Evolutionary conservation across 2,329 filamentous ascomycete genomes (phyloP).

Genomic region (Diaporthe humulicola): DNA sequence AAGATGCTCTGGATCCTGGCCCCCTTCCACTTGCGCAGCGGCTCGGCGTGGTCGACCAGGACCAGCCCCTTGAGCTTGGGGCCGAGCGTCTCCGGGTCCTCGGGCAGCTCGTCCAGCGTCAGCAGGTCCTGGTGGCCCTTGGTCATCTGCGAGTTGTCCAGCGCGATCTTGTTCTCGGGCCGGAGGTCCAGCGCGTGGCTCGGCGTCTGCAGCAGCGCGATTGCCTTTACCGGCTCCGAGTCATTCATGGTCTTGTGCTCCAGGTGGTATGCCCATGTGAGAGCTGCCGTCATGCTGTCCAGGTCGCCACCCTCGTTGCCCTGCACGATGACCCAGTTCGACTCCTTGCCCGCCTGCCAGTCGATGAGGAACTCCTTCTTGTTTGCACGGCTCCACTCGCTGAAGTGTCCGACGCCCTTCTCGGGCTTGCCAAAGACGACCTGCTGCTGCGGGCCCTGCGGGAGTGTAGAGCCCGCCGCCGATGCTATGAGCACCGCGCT

Average conservation of each 20-base stretch:
- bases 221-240: constrained; percentile 57
- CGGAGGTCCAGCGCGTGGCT: constrained; percentile 60
- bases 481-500: constrained; percentile 29
- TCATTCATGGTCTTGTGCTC: constrained; percentile 57
- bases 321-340: constrained; percentile 60
- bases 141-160: constrained; percentile 60
- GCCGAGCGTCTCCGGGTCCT: constrained; percentile 58
- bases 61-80: constrained; percentile 58
- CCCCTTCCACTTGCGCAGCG: constrained; percentile 57
- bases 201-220: constrained; percentile 60
- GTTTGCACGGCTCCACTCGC: constrained; percentile 60
- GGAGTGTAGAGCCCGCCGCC: not conserved
- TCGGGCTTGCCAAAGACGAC: constrained; percentile 28
- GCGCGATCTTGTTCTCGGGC: constrained; percentile 60
- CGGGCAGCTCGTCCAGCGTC: constrained; percentile 61
- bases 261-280: constrained; percentile 62
- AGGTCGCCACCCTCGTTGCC: constrained; percentile 61
- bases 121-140: constrained; percentile 59
- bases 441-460: constrained; percentile 23
- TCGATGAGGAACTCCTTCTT: constrained; percentile 61
- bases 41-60: constrained; percentile 58
- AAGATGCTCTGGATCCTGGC: constrained; percentile 60
- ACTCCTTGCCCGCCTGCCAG: constrained; percentile 57
- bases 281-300: constrained; percentile 58
- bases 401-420: constrained; percentile 60